These are phyloP conservation scores for Agastache rugosa DNA, from an alignment of 257 asterid genomes.

Conservation along the genomic window DNA sequence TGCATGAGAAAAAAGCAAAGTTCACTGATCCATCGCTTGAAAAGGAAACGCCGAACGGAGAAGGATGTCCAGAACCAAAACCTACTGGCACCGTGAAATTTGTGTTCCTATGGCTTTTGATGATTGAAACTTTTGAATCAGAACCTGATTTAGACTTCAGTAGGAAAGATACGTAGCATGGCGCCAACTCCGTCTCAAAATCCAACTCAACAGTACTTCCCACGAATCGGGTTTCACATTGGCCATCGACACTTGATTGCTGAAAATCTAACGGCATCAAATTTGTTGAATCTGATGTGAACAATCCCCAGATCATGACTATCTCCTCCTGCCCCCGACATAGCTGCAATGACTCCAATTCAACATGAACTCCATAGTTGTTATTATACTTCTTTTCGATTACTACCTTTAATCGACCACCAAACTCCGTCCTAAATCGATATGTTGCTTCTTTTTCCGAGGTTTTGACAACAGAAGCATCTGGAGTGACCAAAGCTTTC, in stretches of 20 bases:
- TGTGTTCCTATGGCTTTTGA: constrained; percentile 73
- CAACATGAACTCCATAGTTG: constrained; percentile 58
- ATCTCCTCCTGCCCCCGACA: constrained; percentile 44
- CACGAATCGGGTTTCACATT: constrained; percentile 61
- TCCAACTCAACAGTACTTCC: constrained; percentile 64
- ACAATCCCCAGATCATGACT: constrained; percentile 74
- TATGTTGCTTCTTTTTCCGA: constrained; percentile 49
- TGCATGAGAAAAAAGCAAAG: constrained; percentile 72
- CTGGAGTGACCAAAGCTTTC: constrained; percentile 54
- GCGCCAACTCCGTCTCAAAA: constrained; percentile 64
- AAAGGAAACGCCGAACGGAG: constrained; percentile 77
- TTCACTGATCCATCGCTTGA: constrained; percentile 62
- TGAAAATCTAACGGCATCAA: constrained; percentile 60
- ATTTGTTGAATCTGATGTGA: constrained; percentile 58
- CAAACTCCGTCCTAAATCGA: constrained; percentile 70
- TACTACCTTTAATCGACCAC: constrained; percentile 67
- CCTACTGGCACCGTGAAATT: constrained; percentile 87
- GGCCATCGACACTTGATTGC: constrained; percentile 39
- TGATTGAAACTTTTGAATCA: constrained; percentile 43
- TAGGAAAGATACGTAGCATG: constrained; percentile 72
- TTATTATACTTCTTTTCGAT: constrained; percentile 50
- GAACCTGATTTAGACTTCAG: constrained; percentile 51
- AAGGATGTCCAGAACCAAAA: constrained; percentile 76
- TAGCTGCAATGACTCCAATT: constrained; percentile 50
- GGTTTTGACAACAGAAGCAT: constrained; percentile 50